phyloP scores from a whole-genome alignment of 352 stramenopile species.

The Globisporangium cederbergense region DNA sequence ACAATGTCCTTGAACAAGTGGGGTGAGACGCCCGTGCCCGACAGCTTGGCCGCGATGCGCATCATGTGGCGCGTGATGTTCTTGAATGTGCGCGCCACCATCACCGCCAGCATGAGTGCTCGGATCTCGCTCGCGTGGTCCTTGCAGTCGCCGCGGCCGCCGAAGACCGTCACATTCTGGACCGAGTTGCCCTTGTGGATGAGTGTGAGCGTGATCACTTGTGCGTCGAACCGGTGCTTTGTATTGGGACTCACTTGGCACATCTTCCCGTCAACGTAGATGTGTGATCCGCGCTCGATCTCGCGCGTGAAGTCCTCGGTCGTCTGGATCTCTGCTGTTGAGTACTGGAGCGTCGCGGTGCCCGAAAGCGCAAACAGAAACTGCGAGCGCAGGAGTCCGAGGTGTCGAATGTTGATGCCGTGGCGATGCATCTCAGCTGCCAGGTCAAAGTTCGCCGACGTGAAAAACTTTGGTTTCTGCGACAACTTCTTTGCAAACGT shows the following conservation, averaged over 20 bases:
- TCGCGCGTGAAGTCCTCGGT: conserved; percentile 82
- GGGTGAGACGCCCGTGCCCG: conserved; percentile 37
- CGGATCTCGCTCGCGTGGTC: conserved; percentile 54
- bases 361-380: conserved; percentile 79
- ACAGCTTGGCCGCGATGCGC: conserved; percentile 31
- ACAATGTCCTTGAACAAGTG: conserved; percentile 48
- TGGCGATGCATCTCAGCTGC: conserved; percentile 84
- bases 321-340: conserved; percentile 72
- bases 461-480: conserved; percentile 53
- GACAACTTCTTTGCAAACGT: conserved; percentile 79
- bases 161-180: conserved; percentile 68
- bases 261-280: conserved; percentile 55
- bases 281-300: conserved; percentile 57
- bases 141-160: conserved; percentile 60
- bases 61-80: conserved; percentile 81
- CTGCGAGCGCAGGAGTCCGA: conserved; percentile 75
- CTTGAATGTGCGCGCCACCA: conserved; percentile 86
- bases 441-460: conserved; percentile 45
- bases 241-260: conserved; percentile 42
- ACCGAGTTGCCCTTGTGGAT: conserved; percentile 59
- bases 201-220: conserved; percentile 58
- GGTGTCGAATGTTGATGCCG: conserved; percentile 89
- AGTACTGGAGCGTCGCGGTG: conserved; percentile 78
- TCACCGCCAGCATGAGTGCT: conserved; percentile 74
- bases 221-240: conserved; percentile 48